Percentiles rank a stretch among this genome's conserved stretches.
phyloP scores from a whole-genome alignment of 164 flowering plant species.

The Piper betle region DNA sequence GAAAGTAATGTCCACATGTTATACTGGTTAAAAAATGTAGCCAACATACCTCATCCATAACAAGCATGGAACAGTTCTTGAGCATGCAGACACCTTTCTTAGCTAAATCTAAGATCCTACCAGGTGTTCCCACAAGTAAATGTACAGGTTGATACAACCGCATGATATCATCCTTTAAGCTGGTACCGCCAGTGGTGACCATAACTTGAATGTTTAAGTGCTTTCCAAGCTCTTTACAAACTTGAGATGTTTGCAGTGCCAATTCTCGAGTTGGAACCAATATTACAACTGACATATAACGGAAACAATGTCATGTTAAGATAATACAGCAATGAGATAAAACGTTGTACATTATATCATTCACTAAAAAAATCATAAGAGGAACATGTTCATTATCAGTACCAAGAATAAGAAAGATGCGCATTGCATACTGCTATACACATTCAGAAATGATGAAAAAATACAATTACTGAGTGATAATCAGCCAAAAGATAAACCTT shows the following conservation, averaged over 20 bases:
- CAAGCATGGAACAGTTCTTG: constrained; percentile 82
- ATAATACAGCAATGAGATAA: neutral
- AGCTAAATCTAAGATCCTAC: constrained; percentile 89
- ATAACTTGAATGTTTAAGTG: constrained; percentile 88
- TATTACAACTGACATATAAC: constrained; percentile 47
- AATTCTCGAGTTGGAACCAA: constrained; percentile 92
- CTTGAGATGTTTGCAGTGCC: constrained; percentile 99
- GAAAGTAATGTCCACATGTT: neutral
- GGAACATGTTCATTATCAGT: too few species aligned
- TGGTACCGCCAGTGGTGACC: constrained; percentile 98
- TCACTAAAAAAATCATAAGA: too few species aligned
- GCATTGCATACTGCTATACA: too few species aligned
- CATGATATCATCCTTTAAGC: constrained; percentile 97
- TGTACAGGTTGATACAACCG: constrained; percentile 96
- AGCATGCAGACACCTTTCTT: constrained; percentile 81
- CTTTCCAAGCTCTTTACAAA: constrained; percentile 95
- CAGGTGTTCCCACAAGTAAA: constrained; percentile 97
- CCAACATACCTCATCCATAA: constrained; percentile 85
- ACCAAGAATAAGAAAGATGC: too few species aligned
- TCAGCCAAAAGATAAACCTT: constrained; percentile 38
- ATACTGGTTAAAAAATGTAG: too few species aligned
- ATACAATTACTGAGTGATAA: neutral
- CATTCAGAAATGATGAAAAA: too few species aligned
- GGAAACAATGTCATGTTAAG: neutral
- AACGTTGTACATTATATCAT: neutral